phyloP scores from a whole-genome alignment of 1,284 basidiomycete genomes.

The Moniliella sp. region DNA sequence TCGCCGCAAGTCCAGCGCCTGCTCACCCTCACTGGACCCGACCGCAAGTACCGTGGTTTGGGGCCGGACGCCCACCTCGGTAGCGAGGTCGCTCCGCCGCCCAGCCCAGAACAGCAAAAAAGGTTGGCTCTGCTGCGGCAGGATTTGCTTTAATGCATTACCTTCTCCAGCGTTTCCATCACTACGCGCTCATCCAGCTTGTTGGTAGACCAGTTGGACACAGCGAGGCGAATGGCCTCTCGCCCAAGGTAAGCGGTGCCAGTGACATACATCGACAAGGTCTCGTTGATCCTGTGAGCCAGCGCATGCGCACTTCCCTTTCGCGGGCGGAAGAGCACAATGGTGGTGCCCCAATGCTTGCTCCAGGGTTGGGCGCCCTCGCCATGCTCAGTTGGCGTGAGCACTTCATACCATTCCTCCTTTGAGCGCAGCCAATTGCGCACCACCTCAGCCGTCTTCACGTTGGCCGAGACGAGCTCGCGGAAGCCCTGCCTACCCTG shows the following conservation, averaged over 20 bases:
- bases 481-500: constrained; percentile 37
- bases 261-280: constrained; percentile 36
- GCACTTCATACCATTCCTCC: constrained; percentile 4
- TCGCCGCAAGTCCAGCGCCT: constrained; percentile 12
- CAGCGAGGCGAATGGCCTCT: constrained; percentile 37
- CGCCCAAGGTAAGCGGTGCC: constrained; percentile 35
- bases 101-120: too few relatives aligned
- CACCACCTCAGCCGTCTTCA: constrained; percentile 35
- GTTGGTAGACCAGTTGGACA: constrained; percentile 39
- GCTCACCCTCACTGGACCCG: constrained; percentile 13
- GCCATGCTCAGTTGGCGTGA: constrained; percentile 25
- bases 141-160: too few relatives aligned
- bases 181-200: neutral
- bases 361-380: constrained; percentile 17
- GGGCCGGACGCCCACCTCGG: too few relatives aligned
- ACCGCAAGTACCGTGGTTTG: constrained; percentile 11
- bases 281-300: constrained; percentile 35
- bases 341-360: constrained; percentile 5
- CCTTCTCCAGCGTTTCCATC: neutral
- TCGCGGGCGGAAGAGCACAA: constrained; percentile 37
- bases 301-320: constrained; percentile 15
- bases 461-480: constrained; percentile 36
- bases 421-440: constrained; percentile 29
- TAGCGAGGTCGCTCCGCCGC: too few relatives aligned
- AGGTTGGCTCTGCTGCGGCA: too few relatives aligned